Evolutionary conservation across 805 yeast species (phyloP).

Genomic region (Ogataea neopini): DNA sequence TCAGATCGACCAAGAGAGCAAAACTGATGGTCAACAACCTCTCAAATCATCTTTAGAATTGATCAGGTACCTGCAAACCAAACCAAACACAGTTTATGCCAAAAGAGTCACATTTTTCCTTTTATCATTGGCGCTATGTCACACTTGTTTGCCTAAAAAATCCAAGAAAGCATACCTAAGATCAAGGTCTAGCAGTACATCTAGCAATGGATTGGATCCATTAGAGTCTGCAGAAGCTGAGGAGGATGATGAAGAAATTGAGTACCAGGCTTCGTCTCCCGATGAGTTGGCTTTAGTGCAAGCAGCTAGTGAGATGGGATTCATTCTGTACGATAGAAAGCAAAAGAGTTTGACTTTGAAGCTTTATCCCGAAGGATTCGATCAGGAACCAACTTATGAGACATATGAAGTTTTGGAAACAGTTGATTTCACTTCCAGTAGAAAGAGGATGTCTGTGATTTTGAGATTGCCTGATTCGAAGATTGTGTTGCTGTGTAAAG

Average conservation of each 20-base stretch:
- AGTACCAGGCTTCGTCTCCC: constrained; percentile 93
- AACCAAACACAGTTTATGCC: constrained; percentile 72
- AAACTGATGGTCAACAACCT: constrained; percentile 26
- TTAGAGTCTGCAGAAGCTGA: constrained; percentile 16
- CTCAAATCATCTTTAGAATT: constrained; percentile 64
- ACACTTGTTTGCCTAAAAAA: constrained; percentile 79
- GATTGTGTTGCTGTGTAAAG: constrained; percentile 82
- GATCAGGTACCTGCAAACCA: constrained; percentile 63
- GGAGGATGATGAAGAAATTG: constrained; percentile 50
- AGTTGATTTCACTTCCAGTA: constrained; percentile 80
- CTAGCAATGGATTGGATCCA: neutral
- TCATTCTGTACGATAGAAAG: constrained; percentile 70
- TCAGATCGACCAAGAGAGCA: constrained; percentile 32
- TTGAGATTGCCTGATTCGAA: constrained; percentile 75
- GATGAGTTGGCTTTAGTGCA: constrained; percentile 92
- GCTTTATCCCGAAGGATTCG: constrained; percentile 83
- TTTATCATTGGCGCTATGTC: constrained; percentile 82
- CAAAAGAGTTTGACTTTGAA: constrained; percentile 63
- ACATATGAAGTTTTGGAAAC: constrained; percentile 73
- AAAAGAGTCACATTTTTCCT: constrained; percentile 77
- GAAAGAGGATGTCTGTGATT: constrained; percentile 94
- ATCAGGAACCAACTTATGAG: constrained; percentile 60
- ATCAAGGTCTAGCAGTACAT: constrained; percentile 26
- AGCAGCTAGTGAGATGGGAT: constrained; percentile 96
- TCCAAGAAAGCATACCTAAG: constrained; percentile 21